Evolutionary conservation across 139 green algal genomes (phyloP).

Genomic region (Chlorella sp.): DNA sequence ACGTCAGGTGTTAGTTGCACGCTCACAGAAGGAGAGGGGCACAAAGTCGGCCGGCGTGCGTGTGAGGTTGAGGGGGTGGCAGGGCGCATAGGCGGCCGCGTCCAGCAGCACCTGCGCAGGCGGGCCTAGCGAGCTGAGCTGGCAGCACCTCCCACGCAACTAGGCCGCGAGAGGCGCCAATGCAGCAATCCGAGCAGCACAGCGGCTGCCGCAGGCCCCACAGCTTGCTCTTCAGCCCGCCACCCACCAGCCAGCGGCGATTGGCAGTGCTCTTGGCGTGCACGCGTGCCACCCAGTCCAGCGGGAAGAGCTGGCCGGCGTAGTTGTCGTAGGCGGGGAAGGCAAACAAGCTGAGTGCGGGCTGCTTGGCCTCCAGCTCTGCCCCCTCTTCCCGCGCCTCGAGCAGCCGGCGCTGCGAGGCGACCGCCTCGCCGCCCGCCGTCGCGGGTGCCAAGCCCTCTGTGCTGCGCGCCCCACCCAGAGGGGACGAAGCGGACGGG

Average conservation of each 20-base stretch:
- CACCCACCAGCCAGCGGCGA: constrained; percentile 34
- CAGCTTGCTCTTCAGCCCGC: too few relatives aligned
- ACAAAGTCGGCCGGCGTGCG: constrained; percentile 74
- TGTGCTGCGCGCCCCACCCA: too few relatives aligned
- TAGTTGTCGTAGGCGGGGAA: constrained; percentile 82
- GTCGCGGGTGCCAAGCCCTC: too few relatives aligned
- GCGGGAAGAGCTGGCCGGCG: constrained; percentile 48
- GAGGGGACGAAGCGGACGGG: too few relatives aligned
- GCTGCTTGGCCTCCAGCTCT: neutral
- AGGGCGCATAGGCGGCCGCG: constrained; percentile 70
- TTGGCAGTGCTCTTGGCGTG: constrained; percentile 44
- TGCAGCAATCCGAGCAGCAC: too few relatives aligned
- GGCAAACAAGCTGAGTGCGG: constrained; percentile 63
- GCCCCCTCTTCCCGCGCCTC: neutral
- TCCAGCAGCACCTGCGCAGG: constrained; percentile 68
- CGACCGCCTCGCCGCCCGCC: neutral
- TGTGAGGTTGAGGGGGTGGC: constrained; percentile 70
- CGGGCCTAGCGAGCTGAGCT: too few relatives aligned
- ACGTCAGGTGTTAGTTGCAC: too few relatives aligned
- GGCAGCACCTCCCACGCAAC: too few relatives aligned
- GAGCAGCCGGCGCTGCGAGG: neutral
- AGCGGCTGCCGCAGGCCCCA: too few relatives aligned
- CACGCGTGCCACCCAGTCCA: constrained; percentile 61
- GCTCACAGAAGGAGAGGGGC: constrained; percentile 67
- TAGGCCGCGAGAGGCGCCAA: too few relatives aligned